Evolutionary conservation across 305 asterid genomes (phyloP).

Genomic region (Fraxinus latifolia): DNA sequence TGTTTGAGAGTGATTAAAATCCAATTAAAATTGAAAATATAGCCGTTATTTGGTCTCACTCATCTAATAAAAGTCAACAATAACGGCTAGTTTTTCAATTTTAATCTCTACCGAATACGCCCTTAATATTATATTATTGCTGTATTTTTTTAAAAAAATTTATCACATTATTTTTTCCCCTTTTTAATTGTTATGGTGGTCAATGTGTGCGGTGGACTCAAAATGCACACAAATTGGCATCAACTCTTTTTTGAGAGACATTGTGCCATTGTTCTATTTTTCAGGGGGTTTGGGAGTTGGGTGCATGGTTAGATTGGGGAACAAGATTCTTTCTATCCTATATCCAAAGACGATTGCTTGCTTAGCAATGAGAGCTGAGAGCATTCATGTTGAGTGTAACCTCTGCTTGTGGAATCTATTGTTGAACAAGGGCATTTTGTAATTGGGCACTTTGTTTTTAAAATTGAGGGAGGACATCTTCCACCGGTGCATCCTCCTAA

Average conservation of each 20-base stretch:
- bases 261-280: not conserved
- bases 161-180: not conserved
- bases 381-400: not conserved
- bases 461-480: not conserved
- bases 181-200: not conserved
- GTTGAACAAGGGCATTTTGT: not conserved
- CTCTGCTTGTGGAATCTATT: not conserved
- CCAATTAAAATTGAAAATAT: too few species aligned
- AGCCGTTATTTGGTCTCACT: too few species aligned
- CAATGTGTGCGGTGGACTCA: not conserved
- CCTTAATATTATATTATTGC: not conserved
- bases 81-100: too few species aligned
- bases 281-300: not conserved
- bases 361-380: not conserved
- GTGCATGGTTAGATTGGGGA: not conserved
- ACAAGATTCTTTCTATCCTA: not conserved
- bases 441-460: not conserved
- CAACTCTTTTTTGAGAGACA: not conserved
- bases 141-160: not conserved
- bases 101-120: too few species aligned
- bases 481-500: not conserved
- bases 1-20: too few species aligned
- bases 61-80: too few species aligned
- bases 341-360: not conserved
- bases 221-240: not conserved